Evolutionary conservation across 768 basidiomycete species (phyloP), one percentile per base, ranked within the genome.

Genomic region (Boletus coccyginus): DNA sequence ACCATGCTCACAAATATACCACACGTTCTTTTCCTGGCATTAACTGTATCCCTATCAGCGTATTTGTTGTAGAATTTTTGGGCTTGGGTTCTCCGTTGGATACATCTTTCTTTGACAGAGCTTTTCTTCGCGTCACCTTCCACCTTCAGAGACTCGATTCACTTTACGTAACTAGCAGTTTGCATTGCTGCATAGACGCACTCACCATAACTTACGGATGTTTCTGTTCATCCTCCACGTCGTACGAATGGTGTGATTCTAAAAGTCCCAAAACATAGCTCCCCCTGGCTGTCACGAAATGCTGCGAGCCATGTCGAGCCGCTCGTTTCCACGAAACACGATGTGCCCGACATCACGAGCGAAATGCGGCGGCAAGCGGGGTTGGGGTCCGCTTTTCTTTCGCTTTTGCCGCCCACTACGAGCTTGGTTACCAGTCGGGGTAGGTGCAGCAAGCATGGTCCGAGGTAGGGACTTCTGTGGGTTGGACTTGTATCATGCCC

Each of bases 301-400:
- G 14, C n/a, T 45, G n/a, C 9, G 38, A 33, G 35, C 19, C 4
- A 29, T 35, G 12, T 59, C 52, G 14, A 84, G 59, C 35, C 64
- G 72, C 57, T 85, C 82, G 61, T 83, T 82, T 31, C 90, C 89
- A 46, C 83, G 71, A 62, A 88, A 86, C 5, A 89, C 71, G 19
- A 86, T 77, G 67, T 92, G 89, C 0, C 87, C 88, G 3, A 75
- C 78, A 48, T 82, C 76, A 31, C 80, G 78, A 48, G 84, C 81
- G 66, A 86, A 88, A 17, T 90, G 73, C 3, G 87, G 88, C 0
- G 80, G 78, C 8, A 71, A 61, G 9, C 80, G 80, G n/a, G 79
- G 65, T 7, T 50, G 45, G 3, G 66, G 66, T 2, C 53, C 50
- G 46, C 62, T 68, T 49, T 64, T 68, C 55, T 47, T 66, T 40